phyloP scores from a whole-genome alignment of 2,329 filamentous ascomycete genomes.

The Apiospora arundinis region DNA sequence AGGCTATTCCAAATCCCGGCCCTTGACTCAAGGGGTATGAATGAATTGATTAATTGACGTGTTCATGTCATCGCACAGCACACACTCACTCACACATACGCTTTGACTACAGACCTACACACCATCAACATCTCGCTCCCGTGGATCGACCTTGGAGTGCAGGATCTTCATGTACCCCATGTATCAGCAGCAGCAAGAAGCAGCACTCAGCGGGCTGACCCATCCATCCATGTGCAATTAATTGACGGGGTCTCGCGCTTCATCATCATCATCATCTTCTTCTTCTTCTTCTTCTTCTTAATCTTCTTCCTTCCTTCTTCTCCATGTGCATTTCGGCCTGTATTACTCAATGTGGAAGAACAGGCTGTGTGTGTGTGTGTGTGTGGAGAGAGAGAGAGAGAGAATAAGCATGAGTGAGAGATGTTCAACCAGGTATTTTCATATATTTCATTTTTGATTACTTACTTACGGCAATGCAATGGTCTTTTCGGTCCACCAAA shows the following conservation, averaged over 20 bases:
- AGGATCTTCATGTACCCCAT: constrained; percentile 13
- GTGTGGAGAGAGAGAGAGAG: background rate
- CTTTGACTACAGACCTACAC: background rate
- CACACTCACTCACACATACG: background rate
- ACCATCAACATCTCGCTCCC: background rate
- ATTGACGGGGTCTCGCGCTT: background rate
- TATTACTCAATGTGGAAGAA: background rate
- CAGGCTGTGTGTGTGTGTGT: too few relatives aligned
- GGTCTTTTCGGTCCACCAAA: background rate
- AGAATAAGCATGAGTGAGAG: background rate
- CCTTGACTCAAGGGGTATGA: background rate
- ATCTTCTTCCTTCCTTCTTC: background rate
- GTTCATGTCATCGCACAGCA: background rate
- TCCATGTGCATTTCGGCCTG: background rate
- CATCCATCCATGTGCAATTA: background rate
- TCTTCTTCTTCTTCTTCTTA: background rate
- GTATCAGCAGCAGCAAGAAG: background rate
- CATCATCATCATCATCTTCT: background rate
- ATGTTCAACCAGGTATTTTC: background rate
- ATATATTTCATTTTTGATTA: background rate
- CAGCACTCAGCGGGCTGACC: background rate
- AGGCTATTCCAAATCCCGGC: background rate
- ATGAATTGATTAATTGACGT: background rate
- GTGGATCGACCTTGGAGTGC: constrained; percentile 5
- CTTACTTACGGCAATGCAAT: background rate